These are phyloP conservation scores for Monascus ruber DNA, from an alignment of 2,329 filamentous ascomycete species.

Conservation along the genomic window DNA sequence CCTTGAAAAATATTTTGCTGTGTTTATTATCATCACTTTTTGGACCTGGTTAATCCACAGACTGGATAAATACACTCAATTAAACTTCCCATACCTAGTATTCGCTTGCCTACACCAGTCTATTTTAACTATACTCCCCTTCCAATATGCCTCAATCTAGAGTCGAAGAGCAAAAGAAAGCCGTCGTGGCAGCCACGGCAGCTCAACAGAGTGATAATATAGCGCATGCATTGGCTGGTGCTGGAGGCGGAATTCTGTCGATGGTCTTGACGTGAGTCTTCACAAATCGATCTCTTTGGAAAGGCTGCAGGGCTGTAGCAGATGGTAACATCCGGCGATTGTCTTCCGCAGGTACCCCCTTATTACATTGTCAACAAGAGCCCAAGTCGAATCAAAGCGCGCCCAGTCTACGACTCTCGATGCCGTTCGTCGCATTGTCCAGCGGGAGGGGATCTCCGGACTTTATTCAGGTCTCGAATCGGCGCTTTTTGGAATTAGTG, in stretches of 20 bases:
- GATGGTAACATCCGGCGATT: background rate
- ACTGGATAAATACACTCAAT: too few relatives aligned
- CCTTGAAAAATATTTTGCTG: too few relatives aligned
- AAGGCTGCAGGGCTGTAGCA: too few relatives aligned
- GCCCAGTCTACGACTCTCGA: slow-evolving; percentile 74
- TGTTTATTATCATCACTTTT: too few relatives aligned
- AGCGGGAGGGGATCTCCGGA: slow-evolving; percentile 78
- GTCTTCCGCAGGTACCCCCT: slow-evolving; percentile 63
- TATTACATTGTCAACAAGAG: slow-evolving; percentile 92
- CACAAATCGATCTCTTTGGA: background rate
- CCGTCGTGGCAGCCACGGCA: slow-evolving; percentile 46
- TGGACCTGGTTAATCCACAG: too few relatives aligned
- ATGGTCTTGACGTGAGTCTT: slow-evolving; percentile 76
- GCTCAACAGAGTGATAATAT: slow-evolving; percentile 91
- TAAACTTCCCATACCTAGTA: too few relatives aligned
- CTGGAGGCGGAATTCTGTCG: slow-evolving; percentile 84
- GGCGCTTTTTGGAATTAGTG: slow-evolving; percentile 90
- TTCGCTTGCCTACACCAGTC: too few relatives aligned
- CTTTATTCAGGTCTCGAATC: slow-evolving; percentile 90
- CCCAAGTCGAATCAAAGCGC: slow-evolving; percentile 93
- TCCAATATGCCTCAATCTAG: slow-evolving; percentile 29
- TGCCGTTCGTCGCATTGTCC: slow-evolving; percentile 74
- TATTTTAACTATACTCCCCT: background rate
- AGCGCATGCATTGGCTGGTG: slow-evolving; percentile 84
- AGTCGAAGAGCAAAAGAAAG: slow-evolving; percentile 23